A percentile compares a stretch with the other conserved stretches of the same genome.
These are phyloP conservation scores for Ephemerocybe angulata DNA, from an alignment of 768 basidiomycete species.

Conservation along the genomic window DNA sequence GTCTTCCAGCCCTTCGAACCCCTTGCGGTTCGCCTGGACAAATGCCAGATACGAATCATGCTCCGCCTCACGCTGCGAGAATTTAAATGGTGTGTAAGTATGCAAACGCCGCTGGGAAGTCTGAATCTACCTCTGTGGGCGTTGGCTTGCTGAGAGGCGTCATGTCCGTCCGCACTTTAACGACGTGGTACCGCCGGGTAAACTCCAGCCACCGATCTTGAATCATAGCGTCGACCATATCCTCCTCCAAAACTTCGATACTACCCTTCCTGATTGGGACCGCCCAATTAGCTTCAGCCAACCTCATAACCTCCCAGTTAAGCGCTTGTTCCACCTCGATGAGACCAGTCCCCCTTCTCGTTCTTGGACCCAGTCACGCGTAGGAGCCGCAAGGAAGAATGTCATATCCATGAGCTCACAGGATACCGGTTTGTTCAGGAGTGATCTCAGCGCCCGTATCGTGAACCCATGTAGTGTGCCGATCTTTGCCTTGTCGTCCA, in stretches of 20 bases:
- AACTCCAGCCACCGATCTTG: slow-evolving; percentile 78
- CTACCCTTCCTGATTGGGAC: slow-evolving; percentile 41
- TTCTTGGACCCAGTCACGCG: slow-evolving; percentile 34
- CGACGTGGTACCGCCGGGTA: slow-evolving; percentile 62
- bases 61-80: slow-evolving; percentile 53
- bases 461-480: slow-evolving; percentile 68
- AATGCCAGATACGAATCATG: slow-evolving; percentile 63
- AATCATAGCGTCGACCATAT: slow-evolving; percentile 60
- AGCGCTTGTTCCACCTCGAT: slow-evolving; percentile 45
- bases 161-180: slow-evolving; percentile 59
- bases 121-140: slow-evolving; percentile 61
- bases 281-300: slow-evolving; percentile 51
- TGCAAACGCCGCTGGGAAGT: slow-evolving; percentile 1
- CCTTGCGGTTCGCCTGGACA: slow-evolving; percentile 58
- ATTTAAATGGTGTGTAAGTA: slow-evolving; percentile 3
- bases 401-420: slow-evolving; percentile 51
- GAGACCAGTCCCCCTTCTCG: slow-evolving; percentile 22
- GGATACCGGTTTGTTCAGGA: slow-evolving; percentile 66
- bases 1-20: slow-evolving; percentile 58
- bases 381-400: slow-evolving; percentile 68
- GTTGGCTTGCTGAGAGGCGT: slow-evolving; percentile 68
- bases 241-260: slow-evolving; percentile 36
- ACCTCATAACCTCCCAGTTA: slow-evolving; percentile 59
- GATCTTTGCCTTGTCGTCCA: slow-evolving; percentile 40
- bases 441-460: slow-evolving; percentile 53